These are phyloP conservation scores for Metschnikowia anglica DNA, from an alignment of 805 yeast species.

Conservation along the genomic window DNA sequence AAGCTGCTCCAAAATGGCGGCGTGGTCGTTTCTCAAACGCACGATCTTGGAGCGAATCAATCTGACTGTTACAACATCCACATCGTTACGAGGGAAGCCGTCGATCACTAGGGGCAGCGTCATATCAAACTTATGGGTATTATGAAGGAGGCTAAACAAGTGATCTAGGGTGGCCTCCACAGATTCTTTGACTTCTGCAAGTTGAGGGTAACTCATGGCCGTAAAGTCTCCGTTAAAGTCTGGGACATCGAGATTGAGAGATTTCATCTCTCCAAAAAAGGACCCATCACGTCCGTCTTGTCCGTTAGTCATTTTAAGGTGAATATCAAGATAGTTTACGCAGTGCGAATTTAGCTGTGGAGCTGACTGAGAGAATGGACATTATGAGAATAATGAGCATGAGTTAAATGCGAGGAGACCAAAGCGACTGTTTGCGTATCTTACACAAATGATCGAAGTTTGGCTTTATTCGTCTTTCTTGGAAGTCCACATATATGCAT, in stretches of 20 bases:
- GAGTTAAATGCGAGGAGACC: no score
- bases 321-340: not conserved
- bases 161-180: constrained; percentile 39
- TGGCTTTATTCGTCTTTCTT: no score
- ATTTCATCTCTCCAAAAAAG: constrained; percentile 18
- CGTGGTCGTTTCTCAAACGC: constrained; percentile 68
- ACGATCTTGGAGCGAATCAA: constrained; percentile 62
- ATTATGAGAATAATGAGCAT: not conserved
- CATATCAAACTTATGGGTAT: constrained; percentile 56
- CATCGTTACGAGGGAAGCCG: constrained; percentile 83
- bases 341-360: not conserved
- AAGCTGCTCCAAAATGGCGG: constrained; percentile 45
- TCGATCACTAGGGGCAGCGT: constrained; percentile 67
- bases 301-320: constrained; percentile 3
- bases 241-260: constrained; percentile 16
- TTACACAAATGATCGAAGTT: no score
- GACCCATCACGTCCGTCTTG: constrained; percentile 5
- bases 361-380: not conserved
- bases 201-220: constrained; percentile 12
- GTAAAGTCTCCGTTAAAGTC: constrained; percentile 7
- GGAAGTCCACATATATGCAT: no score
- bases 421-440: no score
- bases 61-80: constrained; percentile 72
- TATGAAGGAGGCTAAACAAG: constrained; percentile 43
- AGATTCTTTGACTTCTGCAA: constrained; percentile 19